Evolutionary conservation across 23 red algal genomes (phyloP).

Genomic region (Gracilaria vermiculophylla): DNA sequence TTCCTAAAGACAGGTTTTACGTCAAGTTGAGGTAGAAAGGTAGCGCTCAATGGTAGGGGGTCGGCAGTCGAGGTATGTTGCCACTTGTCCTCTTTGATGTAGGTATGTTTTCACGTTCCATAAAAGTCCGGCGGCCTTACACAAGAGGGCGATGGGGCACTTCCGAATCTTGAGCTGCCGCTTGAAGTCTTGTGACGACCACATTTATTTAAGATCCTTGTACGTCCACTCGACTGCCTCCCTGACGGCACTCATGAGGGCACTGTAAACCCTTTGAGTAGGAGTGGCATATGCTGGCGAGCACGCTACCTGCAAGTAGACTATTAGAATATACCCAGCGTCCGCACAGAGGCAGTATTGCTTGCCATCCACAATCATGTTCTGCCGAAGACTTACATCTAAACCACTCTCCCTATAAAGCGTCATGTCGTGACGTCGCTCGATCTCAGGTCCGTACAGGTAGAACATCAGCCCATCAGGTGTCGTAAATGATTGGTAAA

Average conservation of each 20-base stretch:
- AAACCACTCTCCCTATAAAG: background rate
- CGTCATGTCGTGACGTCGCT: constrained; percentile 25
- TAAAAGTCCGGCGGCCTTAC: no score
- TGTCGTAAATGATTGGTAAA: constrained; percentile 30
- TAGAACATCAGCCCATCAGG: constrained; percentile 31
- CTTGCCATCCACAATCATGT: background rate
- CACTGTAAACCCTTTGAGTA: background rate
- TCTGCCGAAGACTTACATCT: background rate
- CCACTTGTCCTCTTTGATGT: no score
- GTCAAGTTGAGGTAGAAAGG: no score
- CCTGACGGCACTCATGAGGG: background rate
- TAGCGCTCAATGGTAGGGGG: no score
- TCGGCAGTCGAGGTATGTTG: no score
- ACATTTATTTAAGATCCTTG: constrained; percentile 37
- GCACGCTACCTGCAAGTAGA: constrained; percentile 10
- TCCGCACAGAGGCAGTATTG: constrained; percentile 18
- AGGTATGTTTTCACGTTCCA: no score
- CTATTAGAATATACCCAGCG: background rate
- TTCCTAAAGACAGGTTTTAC: no score
- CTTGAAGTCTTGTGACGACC: no score
- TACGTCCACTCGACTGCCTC: constrained; percentile 11
- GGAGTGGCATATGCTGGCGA: background rate
- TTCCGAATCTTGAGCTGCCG: no score
- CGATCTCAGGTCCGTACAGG: background rate
- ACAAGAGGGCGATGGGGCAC: no score